Conservation (phyloP, 2,329 filamentous ascomycete genomes). For the Pseudogymnoascus sp. region DNA sequence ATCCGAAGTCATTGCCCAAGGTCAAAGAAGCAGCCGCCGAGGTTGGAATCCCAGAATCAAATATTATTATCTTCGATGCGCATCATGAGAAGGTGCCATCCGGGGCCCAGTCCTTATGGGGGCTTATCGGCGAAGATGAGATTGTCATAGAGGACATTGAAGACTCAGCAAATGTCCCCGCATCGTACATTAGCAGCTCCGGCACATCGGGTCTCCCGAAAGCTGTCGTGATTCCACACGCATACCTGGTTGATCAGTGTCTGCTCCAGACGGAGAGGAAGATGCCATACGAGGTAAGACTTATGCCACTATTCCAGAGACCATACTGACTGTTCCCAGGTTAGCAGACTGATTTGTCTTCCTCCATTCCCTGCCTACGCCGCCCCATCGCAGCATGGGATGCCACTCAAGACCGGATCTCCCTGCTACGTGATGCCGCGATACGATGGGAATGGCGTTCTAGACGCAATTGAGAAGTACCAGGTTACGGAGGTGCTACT, state of each 20-base stretch:
- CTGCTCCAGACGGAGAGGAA: constrained; percentile 45
- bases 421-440: constrained; percentile 71
- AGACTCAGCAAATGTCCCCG: constrained; percentile 28
- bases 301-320: constrained; percentile 50
- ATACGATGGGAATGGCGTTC: constrained; percentile 68
- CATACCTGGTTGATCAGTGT: constrained; percentile 30
- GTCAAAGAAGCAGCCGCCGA: constrained; percentile 21
- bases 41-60: constrained; percentile 21
- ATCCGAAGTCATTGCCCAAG: constrained; percentile 21
- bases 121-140: background rate
- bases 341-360: constrained; percentile 44
- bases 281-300: constrained; percentile 50
- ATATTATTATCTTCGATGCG: constrained; percentile 19
- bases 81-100: background rate
- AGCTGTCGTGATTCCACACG: constrained; percentile 33
- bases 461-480: constrained; percentile 59
- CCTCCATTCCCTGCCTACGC: constrained; percentile 59
- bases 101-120: background rate
- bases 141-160: constrained; percentile 14
- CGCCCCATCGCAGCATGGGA: constrained; percentile 68
- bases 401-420: constrained; percentile 55
- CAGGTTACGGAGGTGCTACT: constrained; percentile 58
- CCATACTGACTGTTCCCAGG: constrained; percentile 21
- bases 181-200: constrained; percentile 40
- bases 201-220: constrained; percentile 52